Evolutionary conservation across 495 filamentous ascomycete genomes (phyloP), one percentile per base, ranked within the genome.

Genomic region (Aspergillus nidulans): DNA sequence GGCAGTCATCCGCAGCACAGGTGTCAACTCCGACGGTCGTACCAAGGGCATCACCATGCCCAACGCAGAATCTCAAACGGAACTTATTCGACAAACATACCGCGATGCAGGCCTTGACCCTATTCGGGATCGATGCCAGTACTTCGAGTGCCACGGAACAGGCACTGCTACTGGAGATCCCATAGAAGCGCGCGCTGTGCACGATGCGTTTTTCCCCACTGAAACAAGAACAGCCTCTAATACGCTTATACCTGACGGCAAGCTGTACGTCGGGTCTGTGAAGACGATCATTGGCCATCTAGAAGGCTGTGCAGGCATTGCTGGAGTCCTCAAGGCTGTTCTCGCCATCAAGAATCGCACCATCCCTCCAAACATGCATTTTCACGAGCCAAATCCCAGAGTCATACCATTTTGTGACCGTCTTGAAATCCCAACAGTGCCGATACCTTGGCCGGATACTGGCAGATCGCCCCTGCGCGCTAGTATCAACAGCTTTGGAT

Each of bases 161-260:
- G 75, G 74, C 13, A 78, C 74, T 0, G 61, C 55, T 0, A 64
- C 68, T 2, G 74, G 76, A 18, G 75, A 79, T 44, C 76, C 75
- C 1, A 59, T 63, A 13, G 73, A 77, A 44, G 73, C 74, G 0
- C 57, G 60, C 49, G 71, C 69, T 0, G 70, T 73, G 30, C 60
- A 60, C 16, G 56, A 42, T 1, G 64, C 63, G 0, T 71, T 73
- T 47, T 66, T 65, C 46, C 16, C 45, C 19, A 15, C 21, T 30
- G 26, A 30, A 30, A 30, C 5, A 13, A 19, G 30, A n/a, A 5
- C 7, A 4, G 32, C 5, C 19, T 16, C 32, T 7, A n/a, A 24
- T n/a, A n/a, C n/a, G n/a, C n/a, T n/a, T n/a, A n/a, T n/a, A n/a
- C n/a, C n/a, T 10, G 38, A 18, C 5, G 40, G 19, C 2, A 21